Base-by-base conservation (phyloP, 2,329 filamentous ascomycete species). In the Tolypocladium nubicola region DNA sequence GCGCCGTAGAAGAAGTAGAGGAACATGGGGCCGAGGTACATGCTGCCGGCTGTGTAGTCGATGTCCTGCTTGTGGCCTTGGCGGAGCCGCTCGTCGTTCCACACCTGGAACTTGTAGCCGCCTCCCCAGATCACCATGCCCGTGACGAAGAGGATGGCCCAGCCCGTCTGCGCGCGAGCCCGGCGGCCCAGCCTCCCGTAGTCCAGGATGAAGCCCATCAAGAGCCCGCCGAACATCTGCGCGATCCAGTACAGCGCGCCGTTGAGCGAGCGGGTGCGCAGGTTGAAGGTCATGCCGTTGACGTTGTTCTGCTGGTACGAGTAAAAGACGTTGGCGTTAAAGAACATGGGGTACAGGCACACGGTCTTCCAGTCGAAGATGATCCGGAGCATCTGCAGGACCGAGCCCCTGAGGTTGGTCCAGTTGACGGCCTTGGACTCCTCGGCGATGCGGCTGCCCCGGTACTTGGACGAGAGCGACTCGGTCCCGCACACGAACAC, bases 1-100 rank as follows among this genome's bases (percentile, higher is more conserved):
- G 82, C 78, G 43, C 86, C 85, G 66, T 87, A 88, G 71, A 86
- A 87, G 67, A 88, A 84, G 73, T 87, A 88, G 16, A 88, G 73
- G 64, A 87, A 82, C 64, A 88, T 85, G 10, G 85, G 84, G 0
- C 84, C 85, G 7, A 77, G 75, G 55, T 80, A 85, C 43, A 77
- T 73, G 43, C 68, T 61, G 41, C 76, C 77, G 33, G 73, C 64
- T 9, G 68, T 76, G 60, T 76, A 80, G 63, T 80, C 77, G 56
- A 80, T 67, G 54, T 76, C 71, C 56, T 78, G 73, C 59, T 73
- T 74, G n/a, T 70, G 62, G 3, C 73, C 73, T 5, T 61, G 53
- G 19, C 69, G 72, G n/a, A 72, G 61, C 58, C 73, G 68, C 55
- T 63, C 56, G 61, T 80, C 67, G 62, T 84, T 82, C 63, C 78